Conservation (phyloP, 108 stramenopile species). For the Cyclotella choctawhatcheeana region DNA sequence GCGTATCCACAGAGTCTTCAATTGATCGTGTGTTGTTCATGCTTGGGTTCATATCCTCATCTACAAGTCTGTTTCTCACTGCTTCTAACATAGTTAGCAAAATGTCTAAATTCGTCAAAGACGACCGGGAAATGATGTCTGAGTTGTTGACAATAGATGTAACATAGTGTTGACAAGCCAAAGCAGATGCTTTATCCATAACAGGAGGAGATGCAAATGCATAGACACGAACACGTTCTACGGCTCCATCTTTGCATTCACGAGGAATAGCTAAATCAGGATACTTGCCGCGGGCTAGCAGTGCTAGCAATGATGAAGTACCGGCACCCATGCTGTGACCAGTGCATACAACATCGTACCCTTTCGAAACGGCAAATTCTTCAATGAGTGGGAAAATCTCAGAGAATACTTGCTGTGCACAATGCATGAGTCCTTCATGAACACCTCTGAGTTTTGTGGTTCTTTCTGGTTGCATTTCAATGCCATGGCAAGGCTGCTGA, state of each 20-base stretch:
- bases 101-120: slow-evolving; percentile 65
- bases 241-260: background rate
- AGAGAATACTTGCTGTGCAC: slow-evolving; percentile 43
- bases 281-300: slow-evolving; percentile 62
- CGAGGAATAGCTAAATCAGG: slow-evolving; percentile 41
- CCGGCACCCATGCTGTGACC: slow-evolving; percentile 76
- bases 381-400: slow-evolving; percentile 54
- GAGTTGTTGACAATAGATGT: slow-evolving; percentile 73
- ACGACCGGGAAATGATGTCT: slow-evolving; percentile 71
- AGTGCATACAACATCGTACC: slow-evolving; percentile 54
- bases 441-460: slow-evolving; percentile 48
- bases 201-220: slow-evolving; percentile 80
- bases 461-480: slow-evolving; percentile 46
- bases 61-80: slow-evolving; percentile 48
- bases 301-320: slow-evolving; percentile 54
- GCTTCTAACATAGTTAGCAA: slow-evolving; percentile 61
- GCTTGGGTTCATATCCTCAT: slow-evolving; percentile 55
- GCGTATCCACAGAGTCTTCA: background rate
- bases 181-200: slow-evolving; percentile 62
- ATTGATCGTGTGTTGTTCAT: too few species aligned
- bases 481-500: too few species aligned
- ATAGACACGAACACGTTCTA: slow-evolving; percentile 58
- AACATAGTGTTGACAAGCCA: slow-evolving; percentile 61
- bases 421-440: slow-evolving; percentile 52
- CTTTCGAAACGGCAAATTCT: slow-evolving; percentile 46